These are phyloP conservation scores for Botrytis porri DNA, from an alignment of 2,329 filamentous ascomycete genomes.

Conservation along the genomic window DNA sequence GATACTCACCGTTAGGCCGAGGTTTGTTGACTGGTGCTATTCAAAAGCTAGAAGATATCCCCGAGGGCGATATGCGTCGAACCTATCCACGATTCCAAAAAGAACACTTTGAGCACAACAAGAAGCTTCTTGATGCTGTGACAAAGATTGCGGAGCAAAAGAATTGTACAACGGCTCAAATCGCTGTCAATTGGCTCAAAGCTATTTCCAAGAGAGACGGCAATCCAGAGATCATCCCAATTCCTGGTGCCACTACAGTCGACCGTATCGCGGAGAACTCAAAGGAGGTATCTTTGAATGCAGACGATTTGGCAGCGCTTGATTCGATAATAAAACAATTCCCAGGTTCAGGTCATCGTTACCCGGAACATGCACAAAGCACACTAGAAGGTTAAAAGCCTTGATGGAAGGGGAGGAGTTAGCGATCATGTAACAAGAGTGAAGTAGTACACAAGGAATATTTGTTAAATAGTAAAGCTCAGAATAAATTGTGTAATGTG, in stretches of 20 bases:
- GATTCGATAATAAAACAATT: conserved; percentile 49
- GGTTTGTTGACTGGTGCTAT: conserved; percentile 56
- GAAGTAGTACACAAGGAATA: background rate
- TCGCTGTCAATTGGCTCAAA: conserved; percentile 60
- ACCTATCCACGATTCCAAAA: conserved; percentile 61
- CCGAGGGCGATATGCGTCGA: conserved; percentile 52
- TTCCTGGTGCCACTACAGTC: conserved; percentile 60
- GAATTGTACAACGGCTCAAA: conserved; percentile 58
- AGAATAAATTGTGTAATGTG: conserved; percentile 34
- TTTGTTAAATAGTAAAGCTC: background rate
- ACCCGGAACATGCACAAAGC: conserved; percentile 33
- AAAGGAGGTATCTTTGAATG: conserved; percentile 47
- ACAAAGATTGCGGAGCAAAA: conserved; percentile 58
- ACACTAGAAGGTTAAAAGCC: background rate
- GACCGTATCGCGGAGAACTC: conserved; percentile 60
- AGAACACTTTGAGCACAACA: conserved; percentile 61
- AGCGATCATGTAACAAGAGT: background rate
- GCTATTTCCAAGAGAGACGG: conserved; percentile 33
- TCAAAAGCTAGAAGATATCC: conserved; percentile 52
- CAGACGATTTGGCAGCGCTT: conserved; percentile 51
- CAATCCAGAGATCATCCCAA: conserved; percentile 54
- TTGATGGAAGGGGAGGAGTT: background rate
- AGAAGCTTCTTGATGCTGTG: conserved; percentile 58
- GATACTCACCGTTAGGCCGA: conserved; percentile 67
- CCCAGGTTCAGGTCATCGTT: conserved; percentile 48